phyloP scores from a whole-genome alignment of 2,329 filamentous ascomycete genomes.

The Xylaria sp. region DNA sequence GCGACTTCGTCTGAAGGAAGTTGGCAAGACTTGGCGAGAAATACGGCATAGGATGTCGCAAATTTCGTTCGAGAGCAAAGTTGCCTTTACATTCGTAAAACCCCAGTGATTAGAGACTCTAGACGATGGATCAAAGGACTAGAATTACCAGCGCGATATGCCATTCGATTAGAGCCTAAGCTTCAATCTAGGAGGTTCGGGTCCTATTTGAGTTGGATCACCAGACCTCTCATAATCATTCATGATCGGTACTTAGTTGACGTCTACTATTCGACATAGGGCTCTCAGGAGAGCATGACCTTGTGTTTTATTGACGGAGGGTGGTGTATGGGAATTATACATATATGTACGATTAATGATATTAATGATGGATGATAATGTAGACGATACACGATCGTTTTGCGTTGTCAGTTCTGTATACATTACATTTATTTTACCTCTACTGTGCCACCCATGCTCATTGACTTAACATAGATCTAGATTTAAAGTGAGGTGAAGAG shows the following conservation, averaged over 20 bases:
- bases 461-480: background rate
- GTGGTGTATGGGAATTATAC: slow-evolving; percentile 13
- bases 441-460: background rate
- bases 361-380: slow-evolving; percentile 49
- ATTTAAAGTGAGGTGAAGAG: too few relatives aligned
- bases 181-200: background rate
- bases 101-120: background rate
- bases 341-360: slow-evolving; percentile 47
- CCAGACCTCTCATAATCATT: background rate
- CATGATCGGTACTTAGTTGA: background rate
- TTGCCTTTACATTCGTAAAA: background rate
- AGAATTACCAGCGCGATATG: background rate
- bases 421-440: background rate
- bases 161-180: background rate
- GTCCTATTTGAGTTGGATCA: background rate
- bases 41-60: slow-evolving; percentile 20
- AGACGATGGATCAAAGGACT: background rate
- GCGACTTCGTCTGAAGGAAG: slow-evolving; percentile 38
- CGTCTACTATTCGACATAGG: background rate
- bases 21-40: slow-evolving; percentile 32
- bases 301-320: slow-evolving; percentile 12
- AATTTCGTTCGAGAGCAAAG: background rate
- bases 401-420: slow-evolving; percentile 40
- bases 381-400: slow-evolving; percentile 47
- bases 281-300: slow-evolving; percentile 27